Evolutionary conservation across 768 basidiomycete species (phyloP), one percentile per base, ranked within the genome.

Genomic region (Coprinopsis strossmayeri): DNA sequence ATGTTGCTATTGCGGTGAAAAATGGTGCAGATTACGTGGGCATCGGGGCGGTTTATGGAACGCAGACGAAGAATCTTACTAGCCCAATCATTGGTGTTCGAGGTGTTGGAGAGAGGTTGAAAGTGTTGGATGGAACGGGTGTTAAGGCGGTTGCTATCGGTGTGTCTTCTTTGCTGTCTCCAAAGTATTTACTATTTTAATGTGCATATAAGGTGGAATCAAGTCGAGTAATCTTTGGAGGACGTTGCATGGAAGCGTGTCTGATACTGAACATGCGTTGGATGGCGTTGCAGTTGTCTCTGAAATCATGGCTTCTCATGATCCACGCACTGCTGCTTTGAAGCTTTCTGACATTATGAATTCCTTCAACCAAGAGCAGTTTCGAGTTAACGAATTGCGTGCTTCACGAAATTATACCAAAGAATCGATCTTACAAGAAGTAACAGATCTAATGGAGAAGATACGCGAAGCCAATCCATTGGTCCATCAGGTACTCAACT

Each of bases 251-350:
- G 87, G 86, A 5, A 73, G 78, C 1, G 76, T 82, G 7, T 82
- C 87, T 0, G 61, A 68, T 0, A 73, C 76, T 1, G 74, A 77
- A 0, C 80, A 74, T 48, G 46, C 69, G 1, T 68, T 95, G 13
- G 84, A 90, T 49, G 94, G 94, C 0, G 73, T 96, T 23, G 94
- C 94, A 10, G 78, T 96, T 44, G 84, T 96, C 34, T 92, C 90
- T 18, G 90, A 91, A 38, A 91, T 97, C 49, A 74, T 89, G 5
- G 76, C 81, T 2, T 85, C 89, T 0, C 27, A 51, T 1, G 67
- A 77, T 3, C 91, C 91, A 0, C 55, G 60, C 13, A 52, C 60
- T 15, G 74, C 81, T 1, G 77, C 89, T 0, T 63, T 59, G 34
- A 67, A 57, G 34, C 70, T 84, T 10, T 59, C 63, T 24, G 61